Percentiles rank a stretch among this genome's conserved stretches.
Conservation (phyloP, 2,329 filamentous ascomycete genomes). For the Lasiodiplodia sp. region DNA sequence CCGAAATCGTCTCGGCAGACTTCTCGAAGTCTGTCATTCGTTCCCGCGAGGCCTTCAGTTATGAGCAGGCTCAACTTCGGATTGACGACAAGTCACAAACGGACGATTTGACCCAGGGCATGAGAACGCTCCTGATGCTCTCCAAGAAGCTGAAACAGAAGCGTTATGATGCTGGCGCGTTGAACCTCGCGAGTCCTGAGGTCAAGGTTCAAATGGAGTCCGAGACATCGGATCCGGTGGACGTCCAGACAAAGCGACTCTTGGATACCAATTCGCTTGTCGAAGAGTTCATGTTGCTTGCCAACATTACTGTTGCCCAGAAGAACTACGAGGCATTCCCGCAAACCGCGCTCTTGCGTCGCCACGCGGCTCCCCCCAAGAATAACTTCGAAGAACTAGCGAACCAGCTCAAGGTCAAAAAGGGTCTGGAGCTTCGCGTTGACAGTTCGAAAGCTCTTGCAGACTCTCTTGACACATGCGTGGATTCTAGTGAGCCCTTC, state of each 20-base stretch:
- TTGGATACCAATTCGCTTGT: slow-evolving; percentile 97
- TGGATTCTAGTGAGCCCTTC: slow-evolving; percentile 83
- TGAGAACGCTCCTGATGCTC: slow-evolving; percentile 84
- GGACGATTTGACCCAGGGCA: slow-evolving; percentile 88
- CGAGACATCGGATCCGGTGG: slow-evolving; percentile 93
- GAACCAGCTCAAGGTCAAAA: slow-evolving; percentile 89
- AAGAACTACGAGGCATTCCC: slow-evolving; percentile 93
- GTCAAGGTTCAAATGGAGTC: slow-evolving; percentile 95
- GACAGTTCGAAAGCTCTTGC: slow-evolving; percentile 94
- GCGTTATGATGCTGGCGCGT: slow-evolving; percentile 92
- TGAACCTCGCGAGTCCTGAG: slow-evolving; percentile 97
- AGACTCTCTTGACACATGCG: slow-evolving; percentile 85
- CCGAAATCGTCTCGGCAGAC: slow-evolving; percentile 81
- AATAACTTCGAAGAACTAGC: slow-evolving; percentile 95
- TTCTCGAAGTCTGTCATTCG: slow-evolving; percentile 99
- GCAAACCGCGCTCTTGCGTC: slow-evolving; percentile 90
- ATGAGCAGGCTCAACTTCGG: slow-evolving; percentile 91
- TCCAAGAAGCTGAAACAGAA: slow-evolving; percentile 95
- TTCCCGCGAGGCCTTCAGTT: slow-evolving; percentile 95
- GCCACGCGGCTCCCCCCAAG: slow-evolving; percentile 90
- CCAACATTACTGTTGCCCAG: slow-evolving; percentile 91
- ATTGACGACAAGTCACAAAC: slow-evolving; percentile 89
- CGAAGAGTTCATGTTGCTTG: slow-evolving; percentile 99
- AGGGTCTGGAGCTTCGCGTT: slow-evolving; percentile 77
- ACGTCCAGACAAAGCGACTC: slow-evolving; percentile 93